Evolutionary conservation across 2,329 filamentous ascomycete species (phyloP).

Genomic region (Aspergillus sp.): DNA sequence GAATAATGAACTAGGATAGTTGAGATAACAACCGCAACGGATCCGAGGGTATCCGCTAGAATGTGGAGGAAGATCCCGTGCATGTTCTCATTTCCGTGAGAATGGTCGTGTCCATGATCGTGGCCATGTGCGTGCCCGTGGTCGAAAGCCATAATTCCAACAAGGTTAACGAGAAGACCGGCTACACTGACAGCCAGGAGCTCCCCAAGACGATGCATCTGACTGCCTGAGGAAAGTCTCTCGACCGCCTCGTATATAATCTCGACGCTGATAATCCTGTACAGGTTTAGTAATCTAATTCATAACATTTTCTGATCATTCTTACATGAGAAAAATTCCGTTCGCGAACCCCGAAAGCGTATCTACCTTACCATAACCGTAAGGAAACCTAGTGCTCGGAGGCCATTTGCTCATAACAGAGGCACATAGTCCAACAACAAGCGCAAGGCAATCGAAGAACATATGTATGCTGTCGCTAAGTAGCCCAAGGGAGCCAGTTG

Average conservation of each 20-base stretch:
- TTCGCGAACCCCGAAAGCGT: slow-evolving; percentile 95
- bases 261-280: slow-evolving; percentile 85
- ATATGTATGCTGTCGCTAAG: slow-evolving; percentile 98
- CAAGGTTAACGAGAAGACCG: slow-evolving; percentile 84
- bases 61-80: slow-evolving; percentile 95
- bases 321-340: slow-evolving; percentile 86
- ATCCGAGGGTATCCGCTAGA: slow-evolving; percentile 89
- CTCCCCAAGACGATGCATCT: slow-evolving; percentile 81
- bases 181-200: slow-evolving; percentile 84
- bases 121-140: slow-evolving; percentile 58
- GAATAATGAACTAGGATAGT: slow-evolving; percentile 84
- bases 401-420: slow-evolving; percentile 97
- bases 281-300: slow-evolving; percentile 15
- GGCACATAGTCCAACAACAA: slow-evolving; percentile 85
- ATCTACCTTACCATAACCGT: slow-evolving; percentile 95
- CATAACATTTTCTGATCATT: neutral
- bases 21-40: slow-evolving; percentile 88
- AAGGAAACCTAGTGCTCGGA: slow-evolving; percentile 82
- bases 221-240: slow-evolving; percentile 75
- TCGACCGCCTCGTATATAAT: slow-evolving; percentile 95
- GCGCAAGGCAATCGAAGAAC: slow-evolving; percentile 96
- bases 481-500: slow-evolving; percentile 91
- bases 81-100: slow-evolving; percentile 94
- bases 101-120: slow-evolving; percentile 50
- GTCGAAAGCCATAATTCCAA: slow-evolving; percentile 84